Percentiles rank a stretch among this genome's conserved stretches.
phyloP scores from a whole-genome alignment of 306 rosid genomes.

The Biancaea sappan region DNA sequence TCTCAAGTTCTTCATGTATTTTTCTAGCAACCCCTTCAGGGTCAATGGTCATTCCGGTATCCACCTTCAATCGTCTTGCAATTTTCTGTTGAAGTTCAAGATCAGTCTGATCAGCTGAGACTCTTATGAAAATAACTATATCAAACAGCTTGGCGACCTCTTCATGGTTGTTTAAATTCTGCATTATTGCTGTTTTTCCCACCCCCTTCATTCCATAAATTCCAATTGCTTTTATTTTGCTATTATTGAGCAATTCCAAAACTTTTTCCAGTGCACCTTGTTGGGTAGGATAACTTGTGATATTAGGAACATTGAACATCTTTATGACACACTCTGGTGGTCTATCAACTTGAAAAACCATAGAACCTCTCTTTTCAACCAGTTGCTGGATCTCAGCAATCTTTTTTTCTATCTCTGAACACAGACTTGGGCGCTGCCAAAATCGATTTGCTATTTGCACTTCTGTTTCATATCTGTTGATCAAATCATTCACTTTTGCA shows the following conservation, averaged over 20 bases:
- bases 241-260: not conserved
- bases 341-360: not conserved
- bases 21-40: not conserved
- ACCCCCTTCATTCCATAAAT: not conserved
- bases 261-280: not conserved
- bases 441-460: not conserved
- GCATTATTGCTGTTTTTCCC: slow-evolving; percentile 1
- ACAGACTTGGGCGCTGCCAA: not conserved
- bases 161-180: not conserved
- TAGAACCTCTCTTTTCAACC: not conserved
- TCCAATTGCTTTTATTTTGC: not conserved
- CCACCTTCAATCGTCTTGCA: slow-evolving; percentile 9
- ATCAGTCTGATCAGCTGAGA: not conserved
- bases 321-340: slow-evolving; percentile 1
- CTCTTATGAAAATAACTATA: not conserved
- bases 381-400: not conserved
- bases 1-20: not conserved
- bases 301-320: not conserved
- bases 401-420: not conserved
- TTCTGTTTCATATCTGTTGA: not conserved
- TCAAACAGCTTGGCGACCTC: slow-evolving; percentile 1
- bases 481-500: not conserved
- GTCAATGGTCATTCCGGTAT: not conserved
- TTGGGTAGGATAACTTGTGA: not conserved
- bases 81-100: not conserved